Base-by-base conservation (phyloP, 768 basidiomycete genomes). In the Rubroboletus pulcherrimus region DNA sequence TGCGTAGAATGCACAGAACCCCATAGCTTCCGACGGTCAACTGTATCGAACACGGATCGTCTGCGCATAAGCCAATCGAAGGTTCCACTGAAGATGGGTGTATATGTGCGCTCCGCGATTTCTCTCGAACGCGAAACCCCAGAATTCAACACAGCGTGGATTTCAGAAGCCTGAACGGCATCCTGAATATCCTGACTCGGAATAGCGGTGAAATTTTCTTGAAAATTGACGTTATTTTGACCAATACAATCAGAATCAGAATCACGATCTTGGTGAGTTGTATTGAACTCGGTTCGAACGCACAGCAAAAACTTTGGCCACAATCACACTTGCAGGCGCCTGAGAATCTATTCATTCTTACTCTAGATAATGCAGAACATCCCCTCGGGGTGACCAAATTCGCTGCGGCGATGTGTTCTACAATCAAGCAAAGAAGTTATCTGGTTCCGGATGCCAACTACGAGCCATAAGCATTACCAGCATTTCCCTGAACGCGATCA, bases 231-330 rank as follows among this genome's bases (percentile, higher is more conserved):
- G 10, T 45, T 30, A 17, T 17, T 17, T 38, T n/a, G 35, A 57
- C 35, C 29, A 7, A 17, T 8, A 17, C 17, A 12, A 26, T 17
- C 3, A 54, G 12, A 12, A 54, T n/a, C 15, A 5, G 31, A 6
- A 8, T 12, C 17, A 2, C 24, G 14, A 31, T n/a, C 12, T 29
- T 26, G 29, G 31, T 35, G 33, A 19, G 31, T 38, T 7, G 24
- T 17, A 21, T 29, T 7, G 21, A 9, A n/a, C 0, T 6, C 8
- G 11, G 19, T 34, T 54, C 19, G n/a, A 15, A 31, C 34, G 7
- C 7, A 54, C 50, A 59, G 51, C 35, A 58, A 39, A 59, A 39
- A 37, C 44, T 26, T 26, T 26, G 4, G 2, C 10, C n/a, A 55
- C 21, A 2, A 17, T 17, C 14, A 17, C 4, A 31, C 5, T 2